These are phyloP conservation scores for Phialemoniopsis sp. DNA, from an alignment of 2,329 filamentous ascomycete species.

Conservation along the genomic window DNA sequence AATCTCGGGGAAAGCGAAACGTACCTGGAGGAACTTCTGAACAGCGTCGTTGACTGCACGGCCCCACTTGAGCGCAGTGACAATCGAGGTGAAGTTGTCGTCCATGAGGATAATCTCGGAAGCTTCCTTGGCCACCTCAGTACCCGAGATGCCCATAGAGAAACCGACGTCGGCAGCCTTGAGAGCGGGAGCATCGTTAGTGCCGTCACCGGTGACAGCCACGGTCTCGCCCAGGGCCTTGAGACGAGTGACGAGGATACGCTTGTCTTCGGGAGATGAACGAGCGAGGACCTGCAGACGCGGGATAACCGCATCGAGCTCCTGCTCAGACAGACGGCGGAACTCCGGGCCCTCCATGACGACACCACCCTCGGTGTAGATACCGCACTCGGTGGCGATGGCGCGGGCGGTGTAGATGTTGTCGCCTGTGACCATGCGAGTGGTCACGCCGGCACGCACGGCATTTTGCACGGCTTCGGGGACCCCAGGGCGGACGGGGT, in stretches of 20 bases:
- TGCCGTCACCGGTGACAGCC: slow-evolving; percentile 77
- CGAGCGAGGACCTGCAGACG: slow-evolving; percentile 66
- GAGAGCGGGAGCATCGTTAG: slow-evolving; percentile 75
- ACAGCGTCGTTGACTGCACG: slow-evolving; percentile 71
- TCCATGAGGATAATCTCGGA: slow-evolving; percentile 83
- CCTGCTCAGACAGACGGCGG: slow-evolving; percentile 60
- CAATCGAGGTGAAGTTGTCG: slow-evolving; percentile 78
- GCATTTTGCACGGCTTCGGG: slow-evolving; percentile 60
- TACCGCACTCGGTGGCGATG: slow-evolving; percentile 61
- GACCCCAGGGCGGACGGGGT: slow-evolving; percentile 63
- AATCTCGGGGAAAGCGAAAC: too few species aligned
- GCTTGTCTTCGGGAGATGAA: slow-evolving; percentile 73
- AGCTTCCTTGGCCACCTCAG: slow-evolving; percentile 78
- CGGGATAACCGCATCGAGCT: slow-evolving; percentile 65
- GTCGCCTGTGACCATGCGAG: slow-evolving; percentile 65
- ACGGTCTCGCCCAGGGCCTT: slow-evolving; percentile 72
- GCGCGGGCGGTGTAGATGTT: slow-evolving; percentile 57
- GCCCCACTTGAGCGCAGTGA: slow-evolving; percentile 78
- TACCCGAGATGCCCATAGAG: slow-evolving; percentile 79
- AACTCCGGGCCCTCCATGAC: slow-evolving; percentile 77
- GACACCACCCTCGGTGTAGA: slow-evolving; percentile 46
- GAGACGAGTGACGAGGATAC: slow-evolving; percentile 64
- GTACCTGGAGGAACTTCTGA: slow-evolving; percentile 69
- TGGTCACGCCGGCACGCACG: slow-evolving; percentile 60
- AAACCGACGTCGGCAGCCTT: slow-evolving; percentile 79